Percentiles rank a stretch among this genome's conserved stretches.
Conservation (phyloP, 164 flowering plant species). For the Stephania japonica region DNA sequence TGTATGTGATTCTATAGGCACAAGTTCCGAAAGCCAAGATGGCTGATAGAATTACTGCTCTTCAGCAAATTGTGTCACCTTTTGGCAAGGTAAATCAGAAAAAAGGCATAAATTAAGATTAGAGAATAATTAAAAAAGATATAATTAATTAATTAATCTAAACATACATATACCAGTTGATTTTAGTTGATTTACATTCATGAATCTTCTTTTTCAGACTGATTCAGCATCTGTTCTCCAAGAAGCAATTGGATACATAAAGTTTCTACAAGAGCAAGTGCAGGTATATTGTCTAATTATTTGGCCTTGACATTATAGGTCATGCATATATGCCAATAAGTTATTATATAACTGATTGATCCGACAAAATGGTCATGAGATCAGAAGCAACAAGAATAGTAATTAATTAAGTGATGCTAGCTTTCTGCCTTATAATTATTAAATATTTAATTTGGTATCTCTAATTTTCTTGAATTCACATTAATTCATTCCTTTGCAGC, state of each 20-base stretch:
- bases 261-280: slow-evolving; percentile 61
- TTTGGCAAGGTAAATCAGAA: slow-evolving; percentile 57
- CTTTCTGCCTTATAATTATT: no score
- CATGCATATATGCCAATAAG: no score
- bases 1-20: slow-evolving; percentile 14
- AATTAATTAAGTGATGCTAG: no score
- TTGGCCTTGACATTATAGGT: no score
- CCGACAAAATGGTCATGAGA: no score
- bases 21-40: slow-evolving; percentile 60
- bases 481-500: slow-evolving; percentile 29
- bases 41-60: slow-evolving; percentile 53
- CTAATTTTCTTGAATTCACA: background rate
- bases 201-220: slow-evolving; percentile 36
- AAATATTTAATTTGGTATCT: background rate
- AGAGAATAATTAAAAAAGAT: background rate
- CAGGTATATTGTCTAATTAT: slow-evolving; percentile 32
- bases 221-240: slow-evolving; percentile 67
- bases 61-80: slow-evolving; percentile 80
- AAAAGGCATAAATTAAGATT: background rate
- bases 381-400: no score
- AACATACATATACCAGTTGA: background rate
- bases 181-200: background rate
- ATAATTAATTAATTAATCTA: background rate
- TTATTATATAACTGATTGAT: no score
- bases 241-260: slow-evolving; percentile 60